Conservation (phyloP, 2,329 filamentous ascomycete genomes). For the Clarireedia paspali region DNA sequence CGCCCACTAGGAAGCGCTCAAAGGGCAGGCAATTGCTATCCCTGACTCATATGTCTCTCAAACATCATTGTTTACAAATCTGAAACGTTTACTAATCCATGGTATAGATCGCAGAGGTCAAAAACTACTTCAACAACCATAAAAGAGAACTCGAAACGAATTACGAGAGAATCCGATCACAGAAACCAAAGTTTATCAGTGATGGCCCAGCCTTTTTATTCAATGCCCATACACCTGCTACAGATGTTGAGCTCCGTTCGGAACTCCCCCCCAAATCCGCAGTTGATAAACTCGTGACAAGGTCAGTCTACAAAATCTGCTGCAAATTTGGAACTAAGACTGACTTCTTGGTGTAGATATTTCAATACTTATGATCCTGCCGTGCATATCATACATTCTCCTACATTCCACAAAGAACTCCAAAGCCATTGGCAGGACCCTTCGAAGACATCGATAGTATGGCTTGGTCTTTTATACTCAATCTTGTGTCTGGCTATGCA, state of each 20-base stretch:
- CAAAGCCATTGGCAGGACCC: constrained; percentile 63
- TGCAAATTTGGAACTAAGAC: background rate
- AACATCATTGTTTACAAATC: background rate
- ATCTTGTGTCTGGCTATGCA: constrained; percentile 71
- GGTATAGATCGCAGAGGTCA: constrained; percentile 75
- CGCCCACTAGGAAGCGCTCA: background rate
- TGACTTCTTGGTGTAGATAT: constrained; percentile 46
- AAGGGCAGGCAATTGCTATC: background rate
- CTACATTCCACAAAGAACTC: constrained; percentile 73
- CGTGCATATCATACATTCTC: constrained; percentile 72
- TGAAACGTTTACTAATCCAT: background rate
- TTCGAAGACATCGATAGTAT: constrained; percentile 64
- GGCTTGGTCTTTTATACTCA: constrained; percentile 69
- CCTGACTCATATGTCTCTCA: background rate
- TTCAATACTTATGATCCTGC: constrained; percentile 74
- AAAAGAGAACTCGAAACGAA: constrained; percentile 85
- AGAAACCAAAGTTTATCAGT: constrained; percentile 50
- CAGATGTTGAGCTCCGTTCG: constrained; percentile 69
- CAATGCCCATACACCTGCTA: constrained; percentile 60
- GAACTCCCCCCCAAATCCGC: constrained; percentile 74
- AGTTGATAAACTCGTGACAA: constrained; percentile 73
- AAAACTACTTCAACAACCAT: constrained; percentile 77
- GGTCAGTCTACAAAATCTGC: background rate
- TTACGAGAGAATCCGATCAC: constrained; percentile 65
- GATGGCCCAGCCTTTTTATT: constrained; percentile 74